Evolutionary conservation across 2,329 filamentous ascomycete species (phyloP).

Genomic region (Pyricularia pennisetigena): DNA sequence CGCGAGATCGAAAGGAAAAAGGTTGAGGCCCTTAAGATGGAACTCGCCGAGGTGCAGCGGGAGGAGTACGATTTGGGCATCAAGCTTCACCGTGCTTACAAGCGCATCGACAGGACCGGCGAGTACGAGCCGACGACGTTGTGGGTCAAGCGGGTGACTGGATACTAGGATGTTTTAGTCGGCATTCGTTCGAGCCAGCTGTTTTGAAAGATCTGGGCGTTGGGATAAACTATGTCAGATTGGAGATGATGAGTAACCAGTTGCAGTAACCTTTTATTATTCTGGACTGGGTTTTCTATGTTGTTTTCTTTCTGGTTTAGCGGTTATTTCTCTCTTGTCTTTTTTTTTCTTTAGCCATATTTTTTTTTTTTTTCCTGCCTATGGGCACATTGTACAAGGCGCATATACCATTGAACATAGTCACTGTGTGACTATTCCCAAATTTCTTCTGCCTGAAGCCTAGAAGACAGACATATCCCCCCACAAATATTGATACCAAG

Average conservation of each 20-base stretch:
- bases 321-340: background rate
- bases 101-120: constrained; percentile 59
- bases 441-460: background rate
- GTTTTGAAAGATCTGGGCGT: background rate
- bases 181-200: background rate
- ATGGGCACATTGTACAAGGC: background rate
- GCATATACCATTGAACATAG: background rate
- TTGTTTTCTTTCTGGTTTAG: background rate
- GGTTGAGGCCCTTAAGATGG: constrained; percentile 53
- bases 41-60: constrained; percentile 62
- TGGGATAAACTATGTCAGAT: background rate
- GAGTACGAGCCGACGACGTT: constrained; percentile 57
- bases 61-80: constrained; percentile 74
- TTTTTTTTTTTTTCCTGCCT: background rate
- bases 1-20: constrained; percentile 52
- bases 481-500: background rate
- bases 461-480: background rate
- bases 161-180: constrained; percentile 11
- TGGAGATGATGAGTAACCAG: background rate
- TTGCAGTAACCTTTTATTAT: background rate
- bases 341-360: no score
- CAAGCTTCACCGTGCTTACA: constrained; percentile 64
- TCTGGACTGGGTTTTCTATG: background rate
- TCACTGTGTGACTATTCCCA: background rate
- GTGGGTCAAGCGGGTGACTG: constrained; percentile 72